Evolutionary conservation across 805 yeast species (phyloP).

Genomic region (Saccharomycopsis sp.): DNA sequence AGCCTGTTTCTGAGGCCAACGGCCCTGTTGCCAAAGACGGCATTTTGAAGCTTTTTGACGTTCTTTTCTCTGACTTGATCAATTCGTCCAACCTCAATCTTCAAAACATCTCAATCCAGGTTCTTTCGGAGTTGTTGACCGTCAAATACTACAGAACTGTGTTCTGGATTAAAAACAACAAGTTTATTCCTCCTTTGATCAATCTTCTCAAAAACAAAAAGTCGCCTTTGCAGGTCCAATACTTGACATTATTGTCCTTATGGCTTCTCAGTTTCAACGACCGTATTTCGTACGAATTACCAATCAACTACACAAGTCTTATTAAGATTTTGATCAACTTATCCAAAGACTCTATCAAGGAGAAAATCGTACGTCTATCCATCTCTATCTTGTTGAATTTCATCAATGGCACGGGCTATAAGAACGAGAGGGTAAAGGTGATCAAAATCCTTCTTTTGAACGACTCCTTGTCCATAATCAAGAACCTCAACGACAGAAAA

Average conservation of each 20-base stretch:
- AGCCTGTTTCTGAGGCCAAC: conserved; percentile 3
- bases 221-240: conserved; percentile 64
- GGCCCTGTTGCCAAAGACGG: conserved; percentile 28
- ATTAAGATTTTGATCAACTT: conserved; percentile 44
- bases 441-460: conserved; percentile 64
- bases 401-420: conserved; percentile 32
- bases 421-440: conserved; percentile 36
- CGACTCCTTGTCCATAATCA: conserved; percentile 64
- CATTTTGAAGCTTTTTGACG: conserved; percentile 34
- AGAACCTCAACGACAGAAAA: conserved; percentile 73
- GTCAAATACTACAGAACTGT: conserved; percentile 45
- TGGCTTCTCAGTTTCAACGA: conserved; percentile 82
- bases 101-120: conserved; percentile 59
- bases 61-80: conserved; percentile 25
- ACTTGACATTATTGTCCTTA: conserved; percentile 64
- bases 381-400: conserved; percentile 66
- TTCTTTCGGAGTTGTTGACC: conserved; percentile 54
- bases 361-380: conserved; percentile 83
- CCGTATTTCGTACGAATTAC: conserved; percentile 41
- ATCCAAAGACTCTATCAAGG: conserved; percentile 80
- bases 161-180: conserved; percentile 40
- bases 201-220: conserved; percentile 37
- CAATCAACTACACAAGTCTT: conserved; percentile 46
- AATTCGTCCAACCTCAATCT: conserved; percentile 39
- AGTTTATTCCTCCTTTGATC: conserved; percentile 44